These are phyloP conservation scores for Margaritispora aquatica DNA, from an alignment of 495 filamentous ascomycete species.

Conservation along the genomic window DNA sequence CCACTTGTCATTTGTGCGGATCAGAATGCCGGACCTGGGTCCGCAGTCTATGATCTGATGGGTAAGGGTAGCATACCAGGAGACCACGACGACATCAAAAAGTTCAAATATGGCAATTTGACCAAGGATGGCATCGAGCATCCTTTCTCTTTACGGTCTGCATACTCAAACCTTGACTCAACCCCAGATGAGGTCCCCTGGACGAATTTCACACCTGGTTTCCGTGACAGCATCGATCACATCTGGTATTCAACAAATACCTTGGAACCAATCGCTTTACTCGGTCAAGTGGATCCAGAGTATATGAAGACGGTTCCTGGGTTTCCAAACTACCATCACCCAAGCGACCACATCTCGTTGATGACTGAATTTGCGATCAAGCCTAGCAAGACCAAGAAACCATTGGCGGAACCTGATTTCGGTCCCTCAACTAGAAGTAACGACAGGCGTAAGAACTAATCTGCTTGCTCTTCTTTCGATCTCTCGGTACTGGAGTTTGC, in stretches of 20 bases:
- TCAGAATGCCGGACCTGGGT: slow-evolving; percentile 83
- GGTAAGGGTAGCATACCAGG: slow-evolving; percentile 61
- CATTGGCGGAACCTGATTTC: slow-evolving; percentile 22
- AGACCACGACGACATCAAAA: slow-evolving; percentile 69
- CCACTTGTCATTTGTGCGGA: slow-evolving; percentile 90
- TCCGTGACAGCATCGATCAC: slow-evolving; percentile 89
- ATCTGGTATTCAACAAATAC: slow-evolving; percentile 95
- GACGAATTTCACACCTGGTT: slow-evolving; percentile 92
- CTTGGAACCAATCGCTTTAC: slow-evolving; percentile 76
- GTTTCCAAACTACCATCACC: slow-evolving; percentile 96
- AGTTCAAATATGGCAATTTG: slow-evolving; percentile 75
- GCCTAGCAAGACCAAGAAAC: slow-evolving; percentile 58
- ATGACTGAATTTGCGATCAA: slow-evolving; percentile 91
- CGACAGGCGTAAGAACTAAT: slow-evolving; percentile 14
- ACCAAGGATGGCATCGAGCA: slow-evolving; percentile 87
- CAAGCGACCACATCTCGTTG: slow-evolving; percentile 91
- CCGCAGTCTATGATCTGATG: slow-evolving; percentile 83
- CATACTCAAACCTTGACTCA: slow-evolving; percentile 61
- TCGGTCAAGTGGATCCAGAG: slow-evolving; percentile 85
- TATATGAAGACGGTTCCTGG: slow-evolving; percentile 88
- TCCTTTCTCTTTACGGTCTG: slow-evolving; percentile 87
- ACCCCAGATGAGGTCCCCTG: slow-evolving; percentile 77
- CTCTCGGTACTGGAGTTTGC: neutral
- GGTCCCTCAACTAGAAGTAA: slow-evolving; percentile 18
- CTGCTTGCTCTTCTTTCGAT: neutral